phyloP scores from a whole-genome alignment of 2,329 filamentous ascomycete genomes.

The Colletotrichum cereale region DNA sequence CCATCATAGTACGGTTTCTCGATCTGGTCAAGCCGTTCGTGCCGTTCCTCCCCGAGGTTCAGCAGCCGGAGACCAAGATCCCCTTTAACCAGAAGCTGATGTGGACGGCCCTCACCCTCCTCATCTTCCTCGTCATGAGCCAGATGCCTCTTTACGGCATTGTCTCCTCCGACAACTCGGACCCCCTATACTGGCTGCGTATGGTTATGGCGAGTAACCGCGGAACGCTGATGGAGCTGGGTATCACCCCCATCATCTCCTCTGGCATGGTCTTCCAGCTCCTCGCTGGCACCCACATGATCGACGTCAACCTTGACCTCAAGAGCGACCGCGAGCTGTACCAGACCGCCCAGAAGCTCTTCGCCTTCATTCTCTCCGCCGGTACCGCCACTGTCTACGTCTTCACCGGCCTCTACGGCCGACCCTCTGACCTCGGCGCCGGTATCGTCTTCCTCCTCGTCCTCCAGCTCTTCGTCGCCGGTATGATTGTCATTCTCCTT shows the following conservation, averaged over 20 bases:
- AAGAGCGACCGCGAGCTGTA: slow-evolving; percentile 99
- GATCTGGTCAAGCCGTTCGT: slow-evolving; percentile 99
- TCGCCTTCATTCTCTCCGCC: slow-evolving; percentile 97
- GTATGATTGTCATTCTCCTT: slow-evolving; percentile 98
- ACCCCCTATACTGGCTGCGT: slow-evolving; percentile 98
- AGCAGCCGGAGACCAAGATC: slow-evolving; percentile 97
- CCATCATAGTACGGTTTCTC: slow-evolving; percentile 90
- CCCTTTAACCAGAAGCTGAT: slow-evolving; percentile 99
- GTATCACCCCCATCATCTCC: slow-evolving; percentile 98
- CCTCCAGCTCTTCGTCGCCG: slow-evolving; percentile 96
- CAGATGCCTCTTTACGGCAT: slow-evolving; percentile 99
- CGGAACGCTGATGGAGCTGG: slow-evolving; percentile 94
- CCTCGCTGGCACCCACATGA: slow-evolving; percentile 98
- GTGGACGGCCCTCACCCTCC: slow-evolving; percentile 93
- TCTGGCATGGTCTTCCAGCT: slow-evolving; percentile 99
- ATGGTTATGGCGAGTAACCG: slow-evolving; percentile 99
- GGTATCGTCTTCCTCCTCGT: slow-evolving; percentile 99
- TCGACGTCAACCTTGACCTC: slow-evolving; percentile 99
- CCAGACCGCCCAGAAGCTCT: slow-evolving; percentile 99
- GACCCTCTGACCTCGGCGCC: slow-evolving; percentile 94
- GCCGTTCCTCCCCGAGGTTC: slow-evolving; percentile 99
- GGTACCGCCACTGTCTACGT: slow-evolving; percentile 98
- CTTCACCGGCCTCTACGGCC: slow-evolving; percentile 97
- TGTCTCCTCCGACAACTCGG: slow-evolving; percentile 97
- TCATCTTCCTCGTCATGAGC: slow-evolving; percentile 99